Evolutionary conservation across 164 flowering plant species (phyloP), one percentile per base, ranked within the genome.

Genomic region (Liquidambar formosana): DNA sequence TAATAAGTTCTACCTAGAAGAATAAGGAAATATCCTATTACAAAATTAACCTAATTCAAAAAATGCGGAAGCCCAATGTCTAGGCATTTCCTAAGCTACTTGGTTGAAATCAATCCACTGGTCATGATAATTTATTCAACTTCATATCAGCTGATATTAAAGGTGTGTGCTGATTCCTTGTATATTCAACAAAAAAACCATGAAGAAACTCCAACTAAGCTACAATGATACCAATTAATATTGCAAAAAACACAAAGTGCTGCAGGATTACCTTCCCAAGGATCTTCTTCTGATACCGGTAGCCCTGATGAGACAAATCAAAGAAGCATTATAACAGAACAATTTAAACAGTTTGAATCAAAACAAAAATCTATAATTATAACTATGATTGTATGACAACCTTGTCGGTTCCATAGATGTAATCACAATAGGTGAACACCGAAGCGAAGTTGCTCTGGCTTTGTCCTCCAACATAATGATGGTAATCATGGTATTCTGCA

Each of bases 361-460:
- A 11, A 18, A 8, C 11, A 51, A 33, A 21, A 65, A 64, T 6
- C 19, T 0, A 47, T 21, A 21, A 19, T 10, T 3, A 45, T 25
- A 62, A 63, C 3, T 13, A 67, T 16, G 21, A 10, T 49, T 49
- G 47, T 26, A 13, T 33, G 62, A 60, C 71, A n/a, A 93, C 99
- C 94, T 92, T 94, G 76, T 89, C 93, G 65, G 99, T 94, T 73
- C 97, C 99, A 79, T 92, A 92, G 21, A 92, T 85, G 79, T 82
- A 94, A 74, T 94, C 99, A 73, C 99, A 94, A 71, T 94, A 94
- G 70, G 99, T 94, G 81, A 94, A 91, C 18, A 89, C 91, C 13
- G 97, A 91, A 65, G 94, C 93, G 64, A 91, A 91, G 77, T 91
- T 91, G 81, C 97, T 94, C 53, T 92, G 97, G 83, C 97, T 94